A percentile compares a stretch with the other conserved stretches of the same genome.
Evolutionary conservation across 345 rosid genomes (phyloP).

Genomic region (Nephelium lappaceum): DNA sequence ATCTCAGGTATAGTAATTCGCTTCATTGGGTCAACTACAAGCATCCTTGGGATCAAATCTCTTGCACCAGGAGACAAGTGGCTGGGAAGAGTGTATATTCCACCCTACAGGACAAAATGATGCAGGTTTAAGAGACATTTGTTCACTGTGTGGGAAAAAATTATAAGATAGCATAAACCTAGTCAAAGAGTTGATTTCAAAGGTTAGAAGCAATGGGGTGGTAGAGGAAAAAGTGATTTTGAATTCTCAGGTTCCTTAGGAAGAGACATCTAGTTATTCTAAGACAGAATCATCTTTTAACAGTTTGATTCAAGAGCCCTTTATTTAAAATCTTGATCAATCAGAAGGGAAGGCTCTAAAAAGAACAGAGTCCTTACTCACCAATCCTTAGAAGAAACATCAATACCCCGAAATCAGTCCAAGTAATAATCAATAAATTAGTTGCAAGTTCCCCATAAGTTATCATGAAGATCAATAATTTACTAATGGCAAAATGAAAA

Average conservation of each 20-base stretch:
- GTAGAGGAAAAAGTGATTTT: neutral
- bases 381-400: neutral
- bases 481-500: neutral
- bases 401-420: neutral
- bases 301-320: neutral
- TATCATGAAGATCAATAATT: neutral
- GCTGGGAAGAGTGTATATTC: constrained; percentile 94
- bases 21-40: constrained; percentile 89
- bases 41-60: constrained; percentile 94
- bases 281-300: neutral
- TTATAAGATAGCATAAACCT: neutral
- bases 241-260: neutral
- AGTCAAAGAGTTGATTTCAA: neutral
- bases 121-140: neutral
- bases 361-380: neutral
- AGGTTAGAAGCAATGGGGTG: neutral
- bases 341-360: neutral
- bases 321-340: neutral
- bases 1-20: constrained; percentile 89
- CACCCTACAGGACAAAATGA: constrained; percentile 51
- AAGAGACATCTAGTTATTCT: neutral
- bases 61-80: constrained; percentile 89
- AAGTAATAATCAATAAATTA: neutral
- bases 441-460: neutral
- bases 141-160: neutral